These are phyloP conservation scores for Phytopythium helicoides DNA, from an alignment of 352 stramenopile species.

Conservation along the genomic window DNA sequence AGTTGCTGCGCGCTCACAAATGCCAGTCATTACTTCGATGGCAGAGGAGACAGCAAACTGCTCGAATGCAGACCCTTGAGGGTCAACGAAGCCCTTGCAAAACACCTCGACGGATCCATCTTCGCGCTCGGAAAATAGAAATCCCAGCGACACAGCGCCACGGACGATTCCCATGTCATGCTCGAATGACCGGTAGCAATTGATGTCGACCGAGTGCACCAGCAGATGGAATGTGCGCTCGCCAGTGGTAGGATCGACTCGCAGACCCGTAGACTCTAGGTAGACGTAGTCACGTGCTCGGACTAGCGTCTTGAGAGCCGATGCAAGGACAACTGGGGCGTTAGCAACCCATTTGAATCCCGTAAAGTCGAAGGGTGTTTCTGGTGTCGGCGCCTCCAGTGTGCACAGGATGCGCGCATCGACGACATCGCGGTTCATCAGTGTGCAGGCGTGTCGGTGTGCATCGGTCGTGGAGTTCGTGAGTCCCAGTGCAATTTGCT, in stretches of 20 bases:
- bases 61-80: constrained; percentile 19
- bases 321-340: constrained; percentile 4
- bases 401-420: constrained; percentile 25
- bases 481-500: constrained; percentile 38
- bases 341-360: constrained; percentile 35
- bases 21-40: constrained; percentile 22
- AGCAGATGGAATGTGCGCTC: constrained; percentile 25
- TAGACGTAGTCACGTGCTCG: constrained; percentile 40
- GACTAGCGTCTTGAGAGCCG: constrained; percentile 24
- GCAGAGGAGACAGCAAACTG: constrained; percentile 15
- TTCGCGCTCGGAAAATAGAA: constrained; percentile 22
- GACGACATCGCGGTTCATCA: constrained; percentile 22
- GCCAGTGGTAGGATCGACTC: constrained; percentile 20
- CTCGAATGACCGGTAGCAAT: constrained; percentile 12
- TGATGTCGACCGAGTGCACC: constrained; percentile 33
- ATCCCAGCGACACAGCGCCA: constrained; percentile 29
- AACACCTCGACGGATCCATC: constrained; percentile 24
- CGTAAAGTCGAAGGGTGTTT: constrained; percentile 20
- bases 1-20: constrained; percentile 7
- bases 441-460: constrained; percentile 26
- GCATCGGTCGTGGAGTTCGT: constrained; percentile 21
- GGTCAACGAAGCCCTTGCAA: constrained; percentile 36
- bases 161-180: constrained; percentile 22
- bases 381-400: constrained; percentile 26
- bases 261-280: constrained; percentile 35